Percentiles rank a stretch among this genome's conserved stretches.
Evolutionary conservation across 805 yeast genomes (phyloP).

Genomic region (Candida sonorensis): DNA sequence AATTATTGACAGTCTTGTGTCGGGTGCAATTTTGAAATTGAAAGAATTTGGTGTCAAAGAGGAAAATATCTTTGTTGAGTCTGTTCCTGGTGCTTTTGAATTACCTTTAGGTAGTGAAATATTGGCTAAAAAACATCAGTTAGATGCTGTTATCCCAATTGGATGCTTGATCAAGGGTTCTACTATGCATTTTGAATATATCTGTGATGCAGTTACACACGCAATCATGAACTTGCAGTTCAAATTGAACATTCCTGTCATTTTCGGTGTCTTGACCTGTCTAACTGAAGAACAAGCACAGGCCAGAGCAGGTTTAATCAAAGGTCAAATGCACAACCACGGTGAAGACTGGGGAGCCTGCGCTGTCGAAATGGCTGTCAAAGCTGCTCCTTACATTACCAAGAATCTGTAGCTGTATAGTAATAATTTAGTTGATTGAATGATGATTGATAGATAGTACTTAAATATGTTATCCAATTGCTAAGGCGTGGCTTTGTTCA

Average conservation of each 20-base stretch:
- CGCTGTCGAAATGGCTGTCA: constrained; percentile 87
- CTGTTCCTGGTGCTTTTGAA: constrained; percentile 95
- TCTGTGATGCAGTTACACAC: constrained; percentile 82
- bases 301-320: constrained; percentile 77
- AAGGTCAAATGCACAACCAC: constrained; percentile 83
- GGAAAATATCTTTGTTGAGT: constrained; percentile 70
- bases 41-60: constrained; percentile 61
- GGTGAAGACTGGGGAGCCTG: constrained; percentile 99
- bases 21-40: constrained; percentile 65
- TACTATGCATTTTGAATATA: constrained; percentile 97
- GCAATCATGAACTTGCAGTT: constrained; percentile 81
- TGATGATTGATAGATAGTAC: too few species aligned
- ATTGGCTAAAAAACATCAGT: constrained; percentile 38
- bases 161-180: constrained; percentile 95
- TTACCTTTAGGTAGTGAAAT: constrained; percentile 74
- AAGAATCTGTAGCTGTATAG: too few species aligned
- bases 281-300: constrained; percentile 91
- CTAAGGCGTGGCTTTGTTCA: too few species aligned
- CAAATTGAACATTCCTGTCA: constrained; percentile 66
- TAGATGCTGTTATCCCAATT: constrained; percentile 88
- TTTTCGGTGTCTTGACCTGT: constrained; percentile 91
- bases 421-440: too few species aligned
- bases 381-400: constrained; percentile 20
- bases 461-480: too few species aligned
- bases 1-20: constrained; percentile 71